Base-by-base conservation (phyloP, 2,329 filamentous ascomycete species). In the Cryphonectria parasitica region DNA sequence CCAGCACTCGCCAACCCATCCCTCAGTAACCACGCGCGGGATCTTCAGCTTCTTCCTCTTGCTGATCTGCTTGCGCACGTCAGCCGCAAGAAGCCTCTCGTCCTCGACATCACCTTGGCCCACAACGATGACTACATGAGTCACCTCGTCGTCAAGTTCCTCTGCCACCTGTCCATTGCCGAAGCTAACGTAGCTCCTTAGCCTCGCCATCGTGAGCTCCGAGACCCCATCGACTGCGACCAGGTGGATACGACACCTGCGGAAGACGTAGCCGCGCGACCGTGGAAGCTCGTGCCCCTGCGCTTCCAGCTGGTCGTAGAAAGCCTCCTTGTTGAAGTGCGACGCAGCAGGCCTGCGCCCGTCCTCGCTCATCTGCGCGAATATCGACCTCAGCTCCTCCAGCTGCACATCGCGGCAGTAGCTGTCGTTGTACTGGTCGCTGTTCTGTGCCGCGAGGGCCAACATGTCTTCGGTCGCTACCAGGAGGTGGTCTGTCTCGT, bases 1-100 rank as follows among this genome's bases (percentile, higher is more conserved):
- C 94, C 95, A 97, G 76, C 92, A 93, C 67, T 92, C 89, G 66
- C 90, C 86, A 0, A 98, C 81, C 96, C 96, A 99, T 19, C 84
- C 83, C 13, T 85, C 79, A 0, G 82, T 87, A 2, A 98, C 91
- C 8, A 95, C 80, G 73, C 93, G 85, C 0, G 95, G 93, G 49
- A 94, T 80, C 62, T 64, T 68, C 28, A 72, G 58, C 67, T 77
- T 81, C 8, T 77, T 79, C 67, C 85, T 79, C 28, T 75, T 75
- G 71, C 87, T 86, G 25, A 88, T 80, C 64, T 77, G 75, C 6
- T 81, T 77, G 43, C 86, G 82, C 17, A 90, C 77, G n/a, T 80
- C 79, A 6, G 80, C 82, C 6, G 84, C 80, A 10, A 79, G 74
- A 34, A 80, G 77, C 41, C 78, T 78, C 19, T 81, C 78, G 69